phyloP scores from a whole-genome alignment of 1,284 basidiomycete species.

The Cryptococcus hybrid region DNA sequence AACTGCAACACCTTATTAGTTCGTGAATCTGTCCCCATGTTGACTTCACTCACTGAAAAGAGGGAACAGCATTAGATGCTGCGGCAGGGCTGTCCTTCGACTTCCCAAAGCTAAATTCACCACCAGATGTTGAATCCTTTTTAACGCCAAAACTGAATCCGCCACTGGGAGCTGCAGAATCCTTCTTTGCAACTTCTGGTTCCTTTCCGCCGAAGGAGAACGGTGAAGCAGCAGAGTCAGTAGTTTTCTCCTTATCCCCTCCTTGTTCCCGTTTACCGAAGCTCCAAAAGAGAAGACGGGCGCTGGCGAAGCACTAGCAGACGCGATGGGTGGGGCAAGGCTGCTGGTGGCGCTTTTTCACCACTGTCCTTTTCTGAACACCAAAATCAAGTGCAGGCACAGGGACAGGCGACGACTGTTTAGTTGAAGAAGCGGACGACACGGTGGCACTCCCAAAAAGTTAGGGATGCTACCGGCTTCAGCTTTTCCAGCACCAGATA shows the following conservation, averaged over 20 bases:
- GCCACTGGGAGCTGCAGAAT: neutral
- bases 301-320: neutral
- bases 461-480: conserved; percentile 22
- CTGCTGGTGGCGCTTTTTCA: conserved; percentile 6
- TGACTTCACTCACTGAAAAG: conserved; percentile 12
- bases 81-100: conserved; percentile 1
- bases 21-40: neutral
- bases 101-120: conserved; percentile 17
- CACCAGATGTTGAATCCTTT: neutral
- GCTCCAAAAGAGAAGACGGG: conserved; percentile 8
- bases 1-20: conserved; percentile 1
- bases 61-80: neutral
- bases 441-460: conserved; percentile 31
- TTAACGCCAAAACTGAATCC: conserved; percentile 4
- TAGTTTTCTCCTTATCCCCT: conserved; percentile 1
- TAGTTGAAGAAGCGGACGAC: conserved; percentile 12
- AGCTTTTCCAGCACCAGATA: conserved; percentile 1
- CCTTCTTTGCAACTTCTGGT: neutral
- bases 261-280: conserved; percentile 7
- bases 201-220: neutral
- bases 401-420: conserved; percentile 17
- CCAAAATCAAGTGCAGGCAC: conserved; percentile 33
- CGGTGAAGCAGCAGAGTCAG: neutral
- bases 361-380: conserved; percentile 10
- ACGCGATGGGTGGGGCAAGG: conserved; percentile 1